These are phyloP conservation scores for Favolaschia claudopus DNA, from an alignment of 768 basidiomycete species.

Conservation along the genomic window DNA sequence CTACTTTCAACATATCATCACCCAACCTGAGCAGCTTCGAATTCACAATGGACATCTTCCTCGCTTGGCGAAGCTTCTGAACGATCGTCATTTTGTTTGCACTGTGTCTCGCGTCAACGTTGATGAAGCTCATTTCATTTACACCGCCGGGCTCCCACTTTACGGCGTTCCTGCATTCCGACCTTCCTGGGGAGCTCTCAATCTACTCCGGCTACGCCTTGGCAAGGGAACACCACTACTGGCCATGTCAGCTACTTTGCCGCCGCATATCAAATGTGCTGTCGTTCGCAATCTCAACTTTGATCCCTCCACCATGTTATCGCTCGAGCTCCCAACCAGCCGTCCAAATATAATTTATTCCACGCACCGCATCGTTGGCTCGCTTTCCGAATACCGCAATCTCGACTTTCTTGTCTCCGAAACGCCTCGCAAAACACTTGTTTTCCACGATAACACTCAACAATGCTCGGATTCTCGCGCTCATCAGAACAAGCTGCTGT, in stretches of 20 bases:
- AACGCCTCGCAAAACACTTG: slow-evolving; percentile 17
- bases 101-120: slow-evolving; percentile 24
- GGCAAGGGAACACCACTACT: slow-evolving; percentile 5
- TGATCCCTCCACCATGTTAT: not conserved
- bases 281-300: slow-evolving; percentile 23
- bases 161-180: slow-evolving; percentile 33
- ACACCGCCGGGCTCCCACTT: slow-evolving; percentile 25
- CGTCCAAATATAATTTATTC: slow-evolving; percentile 39
- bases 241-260: slow-evolving; percentile 31
- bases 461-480: slow-evolving; percentile 6
- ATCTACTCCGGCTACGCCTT: not conserved
- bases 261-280: slow-evolving; percentile 30
- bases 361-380: slow-evolving; percentile 32
- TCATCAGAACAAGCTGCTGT: slow-evolving; percentile 22
- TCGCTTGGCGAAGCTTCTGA: slow-evolving; percentile 21
- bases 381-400: slow-evolving; percentile 30
- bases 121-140: slow-evolving; percentile 35
- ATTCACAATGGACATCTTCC: slow-evolving; percentile 26
- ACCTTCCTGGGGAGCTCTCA: slow-evolving; percentile 31
- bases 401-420: slow-evolving; percentile 33
- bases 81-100: slow-evolving; percentile 8
- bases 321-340: slow-evolving; percentile 31
- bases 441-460: slow-evolving; percentile 27
- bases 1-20: slow-evolving; percentile 18
- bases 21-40: slow-evolving; percentile 27